Base-by-base conservation (phyloP, 768 basidiomycete species). In the Chlorophyllum brunneum region DNA sequence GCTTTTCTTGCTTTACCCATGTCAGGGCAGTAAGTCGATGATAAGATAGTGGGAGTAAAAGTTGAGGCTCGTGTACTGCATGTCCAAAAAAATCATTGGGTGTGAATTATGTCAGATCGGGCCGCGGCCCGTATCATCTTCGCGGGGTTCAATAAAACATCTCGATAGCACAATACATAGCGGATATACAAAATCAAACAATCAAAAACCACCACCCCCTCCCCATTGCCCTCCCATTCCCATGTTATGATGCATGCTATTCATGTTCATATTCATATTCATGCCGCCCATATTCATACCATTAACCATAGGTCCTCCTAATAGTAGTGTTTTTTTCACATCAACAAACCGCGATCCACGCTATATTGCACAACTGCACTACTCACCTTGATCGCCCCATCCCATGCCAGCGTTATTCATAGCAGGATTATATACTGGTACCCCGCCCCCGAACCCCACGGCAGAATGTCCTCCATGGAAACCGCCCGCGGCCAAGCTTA, bases 1-100 rank as follows among this genome's bases (percentile, higher is more conserved):
- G 90, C 81, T 68, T 95, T 95, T 33, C 80, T 70, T 16, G 83
- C 80, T 59, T 70, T 74, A 9, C 70, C 74, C 76, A 76, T 77
- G 38, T 26, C 33, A 24, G 15, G 10, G 33, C 13, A 30, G 30
- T 4, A n/a, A 33, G 36, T 13, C 11, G 7, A 38, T 31, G 30
- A 31, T 31, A 31, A 31, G 30, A 31, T n/a, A n/a, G n/a, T n/a
- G n/a, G n/a, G n/a, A n/a, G n/a, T n/a, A n/a, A n/a, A n/a, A 22
- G 11, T 37, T 11, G 1, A 22, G 33, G n/a, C 46, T 36, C 31
- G 31, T 33, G 31, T 22, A 37, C 15, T 37, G 6, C 34, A 29
- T 20, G 1, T 18, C 16, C 37, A 18, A 39, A 38, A 27, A 52
- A 44, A 44, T 44, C 34, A 40, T 49, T 8, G 38, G 27, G 13